A percentile compares a stretch with the other conserved stretches of the same genome.
These are phyloP conservation scores for Codiaeum variegatum DNA, from an alignment of 441 rosid species.

Conservation along the genomic window DNA sequence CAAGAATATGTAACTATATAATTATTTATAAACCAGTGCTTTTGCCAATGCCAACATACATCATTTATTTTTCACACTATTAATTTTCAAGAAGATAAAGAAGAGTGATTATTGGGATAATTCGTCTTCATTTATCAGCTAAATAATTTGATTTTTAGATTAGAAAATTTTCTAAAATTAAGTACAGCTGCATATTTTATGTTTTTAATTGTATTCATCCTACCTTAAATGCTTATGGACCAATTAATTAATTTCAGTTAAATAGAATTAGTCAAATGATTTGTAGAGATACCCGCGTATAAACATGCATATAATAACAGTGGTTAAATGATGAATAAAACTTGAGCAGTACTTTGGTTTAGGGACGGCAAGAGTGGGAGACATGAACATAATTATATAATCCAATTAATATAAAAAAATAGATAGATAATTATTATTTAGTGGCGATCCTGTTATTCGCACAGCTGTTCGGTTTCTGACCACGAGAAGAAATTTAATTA, in stretches of 20 bases:
- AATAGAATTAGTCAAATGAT: not conserved
- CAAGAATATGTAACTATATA: not conserved
- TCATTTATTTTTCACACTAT: not conserved
- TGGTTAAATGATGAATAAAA: not conserved
- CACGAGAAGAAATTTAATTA: not conserved
- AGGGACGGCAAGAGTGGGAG: constrained; percentile 25
- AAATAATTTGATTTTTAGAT: not conserved
- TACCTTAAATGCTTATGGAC: not conserved
- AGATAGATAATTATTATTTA: not conserved
- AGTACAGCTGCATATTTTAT: not conserved
- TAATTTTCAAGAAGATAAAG: not conserved
- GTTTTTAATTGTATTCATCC: not conserved
- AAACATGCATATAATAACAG: not conserved
- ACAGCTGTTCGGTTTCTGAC: constrained; percentile 18
- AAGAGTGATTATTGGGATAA: not conserved
- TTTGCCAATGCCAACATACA: not conserved
- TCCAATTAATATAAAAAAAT: not conserved
- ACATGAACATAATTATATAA: constrained; percentile 22
- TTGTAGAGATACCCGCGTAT: not conserved
- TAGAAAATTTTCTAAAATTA: not conserved
- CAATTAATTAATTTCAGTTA: not conserved
- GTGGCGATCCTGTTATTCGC: not conserved
- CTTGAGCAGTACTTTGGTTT: not conserved
- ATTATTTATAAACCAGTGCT: not conserved
- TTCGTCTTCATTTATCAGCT: not conserved